These are phyloP conservation scores for Aspergillus latus DNA, from an alignment of 2,329 filamentous ascomycete genomes.

Conservation along the genomic window DNA sequence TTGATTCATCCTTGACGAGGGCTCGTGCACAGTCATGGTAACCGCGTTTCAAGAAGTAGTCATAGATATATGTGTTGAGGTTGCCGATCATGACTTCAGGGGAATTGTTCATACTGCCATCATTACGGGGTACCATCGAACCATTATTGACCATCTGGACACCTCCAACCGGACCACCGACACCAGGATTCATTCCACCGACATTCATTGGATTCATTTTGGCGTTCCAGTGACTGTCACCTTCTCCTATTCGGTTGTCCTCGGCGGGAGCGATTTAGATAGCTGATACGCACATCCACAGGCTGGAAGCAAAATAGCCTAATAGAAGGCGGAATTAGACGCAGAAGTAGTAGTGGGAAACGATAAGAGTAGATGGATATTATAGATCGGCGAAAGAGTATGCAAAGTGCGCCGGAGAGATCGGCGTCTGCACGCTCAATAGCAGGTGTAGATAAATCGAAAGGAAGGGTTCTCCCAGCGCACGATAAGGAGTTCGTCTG, in stretches of 20 bases:
- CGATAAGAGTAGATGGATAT: constrained; percentile 15
- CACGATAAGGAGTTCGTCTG: constrained; percentile 5
- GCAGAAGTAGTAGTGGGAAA: constrained; percentile 21
- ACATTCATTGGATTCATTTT: constrained; percentile 60
- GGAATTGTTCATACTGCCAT: constrained; percentile 39
- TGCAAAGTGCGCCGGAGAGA: constrained; percentile 6
- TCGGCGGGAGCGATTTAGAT: constrained; percentile 27
- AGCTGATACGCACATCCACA: constrained; percentile 35
- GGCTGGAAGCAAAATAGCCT: constrained; percentile 24
- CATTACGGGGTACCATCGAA: constrained; percentile 45
- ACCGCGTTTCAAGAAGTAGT: constrained; percentile 77
- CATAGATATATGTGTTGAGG: constrained; percentile 67
- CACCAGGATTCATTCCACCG: constrained; percentile 56
- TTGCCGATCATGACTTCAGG: constrained; percentile 41
- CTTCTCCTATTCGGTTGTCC: constrained; percentile 30
- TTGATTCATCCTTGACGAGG: constrained; percentile 62
- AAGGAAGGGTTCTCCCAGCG: constrained; percentile 14
- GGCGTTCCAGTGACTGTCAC: constrained; percentile 37
- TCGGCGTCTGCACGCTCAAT: constrained; percentile 16
- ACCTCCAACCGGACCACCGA: constrained; percentile 58
- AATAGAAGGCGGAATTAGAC: constrained; percentile 30
- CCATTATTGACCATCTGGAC: constrained; percentile 57
- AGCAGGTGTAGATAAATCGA: constrained; percentile 16
- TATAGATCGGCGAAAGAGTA: constrained; percentile 2
- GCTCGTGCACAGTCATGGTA: constrained; percentile 82